These are phyloP conservation scores for Alternaria dauci DNA, from an alignment of 2,329 filamentous ascomycete species.

Conservation along the genomic window DNA sequence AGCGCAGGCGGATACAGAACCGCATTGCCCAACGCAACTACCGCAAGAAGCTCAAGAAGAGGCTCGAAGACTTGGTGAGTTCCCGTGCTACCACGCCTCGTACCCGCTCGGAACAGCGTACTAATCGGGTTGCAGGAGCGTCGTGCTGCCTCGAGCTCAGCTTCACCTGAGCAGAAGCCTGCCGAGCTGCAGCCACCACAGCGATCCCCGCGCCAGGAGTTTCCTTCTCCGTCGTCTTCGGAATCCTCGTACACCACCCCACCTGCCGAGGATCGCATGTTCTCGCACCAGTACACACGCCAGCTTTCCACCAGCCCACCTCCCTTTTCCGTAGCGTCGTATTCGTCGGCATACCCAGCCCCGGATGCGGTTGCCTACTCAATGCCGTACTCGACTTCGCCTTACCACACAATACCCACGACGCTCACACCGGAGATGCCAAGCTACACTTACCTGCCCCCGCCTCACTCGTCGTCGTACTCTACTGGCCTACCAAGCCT, in stretches of 20 bases:
- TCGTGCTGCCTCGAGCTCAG: conserved; percentile 71
- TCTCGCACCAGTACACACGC: conserved; percentile 70
- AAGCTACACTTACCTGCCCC: conserved; percentile 66
- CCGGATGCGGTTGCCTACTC: conserved; percentile 71
- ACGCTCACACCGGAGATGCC: conserved; percentile 50
- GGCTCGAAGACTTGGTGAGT: conserved; percentile 74
- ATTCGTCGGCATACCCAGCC: conserved; percentile 71
- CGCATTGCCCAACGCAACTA: conserved; percentile 98
- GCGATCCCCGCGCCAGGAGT: conserved; percentile 48
- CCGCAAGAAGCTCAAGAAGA: conserved; percentile 93
- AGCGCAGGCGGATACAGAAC: conserved; percentile 94
- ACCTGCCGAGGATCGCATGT: conserved; percentile 73
- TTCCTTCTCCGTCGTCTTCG: conserved; percentile 48
- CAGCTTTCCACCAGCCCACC: conserved; percentile 76
- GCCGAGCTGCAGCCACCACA: conserved; percentile 59
- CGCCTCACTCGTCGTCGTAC: conserved; percentile 53
- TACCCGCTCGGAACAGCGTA: conserved; percentile 21
- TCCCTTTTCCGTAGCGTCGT: conserved; percentile 63
- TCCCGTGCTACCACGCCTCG: conserved; percentile 14
- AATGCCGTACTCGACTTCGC: conserved; percentile 59
- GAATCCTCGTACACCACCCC: conserved; percentile 54
- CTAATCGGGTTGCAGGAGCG: conserved; percentile 62
- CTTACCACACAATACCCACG: conserved; percentile 51
- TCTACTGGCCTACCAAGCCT: conserved; percentile 71
- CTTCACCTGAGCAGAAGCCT: conserved; percentile 66